A percentile compares a stretch with the other conserved stretches of the same genome.
Conservation (phyloP, 2,329 filamentous ascomycete genomes). For the Colletotrichum acutatum region DNA sequence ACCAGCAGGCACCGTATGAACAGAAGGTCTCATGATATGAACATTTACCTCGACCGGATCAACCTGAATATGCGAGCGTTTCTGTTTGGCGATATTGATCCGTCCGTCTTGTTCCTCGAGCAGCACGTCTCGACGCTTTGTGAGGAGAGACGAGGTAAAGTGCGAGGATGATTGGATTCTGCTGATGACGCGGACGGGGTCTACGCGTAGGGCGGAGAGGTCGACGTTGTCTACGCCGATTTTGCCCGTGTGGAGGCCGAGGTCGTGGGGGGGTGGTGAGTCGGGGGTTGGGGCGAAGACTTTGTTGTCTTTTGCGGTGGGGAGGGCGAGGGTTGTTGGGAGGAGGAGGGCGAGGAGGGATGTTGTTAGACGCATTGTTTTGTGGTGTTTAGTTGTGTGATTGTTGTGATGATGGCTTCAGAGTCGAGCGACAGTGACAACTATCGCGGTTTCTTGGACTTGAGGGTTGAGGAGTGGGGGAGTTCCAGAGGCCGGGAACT, state of each 20-base stretch:
- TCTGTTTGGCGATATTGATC: not conserved
- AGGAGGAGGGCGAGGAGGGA: not conserved
- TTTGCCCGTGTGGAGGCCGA: not conserved
- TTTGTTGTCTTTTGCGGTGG: constrained; percentile 20
- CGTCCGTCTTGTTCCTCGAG: not conserved
- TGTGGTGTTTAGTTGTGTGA: not conserved
- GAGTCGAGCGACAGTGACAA: not conserved
- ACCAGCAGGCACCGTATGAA: not conserved
- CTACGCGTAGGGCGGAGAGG: constrained; percentile 22
- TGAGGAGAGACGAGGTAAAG: not conserved
- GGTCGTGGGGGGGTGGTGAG: not conserved
- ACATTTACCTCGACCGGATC: constrained; percentile 15
- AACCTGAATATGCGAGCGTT: not conserved
- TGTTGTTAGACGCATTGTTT: not conserved
- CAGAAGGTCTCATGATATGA: not conserved
- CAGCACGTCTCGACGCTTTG: not conserved
- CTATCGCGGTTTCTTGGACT: not conserved
- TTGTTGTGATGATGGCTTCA: not conserved
- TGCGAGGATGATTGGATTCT: not conserved
- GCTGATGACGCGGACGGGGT: constrained; percentile 12
- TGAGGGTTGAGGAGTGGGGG: not conserved
- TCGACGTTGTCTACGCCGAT: constrained; percentile 32
- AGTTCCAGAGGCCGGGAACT: not conserved
- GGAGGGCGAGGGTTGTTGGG: not conserved
- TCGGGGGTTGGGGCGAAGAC: not conserved